Evolutionary conservation across 805 yeast genomes (phyloP), one percentile per base, ranked within the genome.

Genomic region (Millerozyma acaciae): DNA sequence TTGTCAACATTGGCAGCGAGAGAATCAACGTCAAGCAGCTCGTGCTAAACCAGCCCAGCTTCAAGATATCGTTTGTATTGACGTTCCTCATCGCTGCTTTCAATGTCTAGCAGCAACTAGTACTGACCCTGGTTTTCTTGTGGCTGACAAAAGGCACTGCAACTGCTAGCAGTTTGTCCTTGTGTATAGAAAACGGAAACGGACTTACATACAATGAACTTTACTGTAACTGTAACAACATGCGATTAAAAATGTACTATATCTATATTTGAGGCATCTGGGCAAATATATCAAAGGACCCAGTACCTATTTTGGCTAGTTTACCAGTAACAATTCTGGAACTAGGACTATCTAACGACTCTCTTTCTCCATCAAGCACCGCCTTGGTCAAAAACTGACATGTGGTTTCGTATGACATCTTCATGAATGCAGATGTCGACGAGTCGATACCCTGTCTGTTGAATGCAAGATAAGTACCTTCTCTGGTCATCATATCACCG

Each of bases 401-500:
- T 1, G 99, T 93, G 28, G 98, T 93, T 68, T 93, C 99, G 62
- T 88, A 93, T 36, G 96, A 87, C 99, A 93, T 93, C 71, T 93
- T 93, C 89, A 87, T 83, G 70, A 93, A 86, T 12, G 97, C 84
- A 6, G 97, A 89, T 2, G 97, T 88, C 9, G 93, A 78, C 1
- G 95, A 76, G 60, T 93, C 97, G 57, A 94, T 89, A 62, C 99
- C 99, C 67, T 87, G 96, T 73, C 99, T 85, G 64, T 87, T 89
- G 73, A 93, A 93, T 16, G 99, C 96, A 56, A 90, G 67, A 57
- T 89, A 93, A 2, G 94, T 77, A 53, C 99, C 99, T 64, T 93
- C 97, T 63, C 98, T 80, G 4, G 99, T 93, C 99, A 93, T 93
- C 87, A 86, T 85, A 62, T 93, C 99, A 44, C 95, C 99, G 60